Evolutionary conservation across 2,329 filamentous ascomycete species (phyloP).

Genomic region (Alternaria rosae): DNA sequence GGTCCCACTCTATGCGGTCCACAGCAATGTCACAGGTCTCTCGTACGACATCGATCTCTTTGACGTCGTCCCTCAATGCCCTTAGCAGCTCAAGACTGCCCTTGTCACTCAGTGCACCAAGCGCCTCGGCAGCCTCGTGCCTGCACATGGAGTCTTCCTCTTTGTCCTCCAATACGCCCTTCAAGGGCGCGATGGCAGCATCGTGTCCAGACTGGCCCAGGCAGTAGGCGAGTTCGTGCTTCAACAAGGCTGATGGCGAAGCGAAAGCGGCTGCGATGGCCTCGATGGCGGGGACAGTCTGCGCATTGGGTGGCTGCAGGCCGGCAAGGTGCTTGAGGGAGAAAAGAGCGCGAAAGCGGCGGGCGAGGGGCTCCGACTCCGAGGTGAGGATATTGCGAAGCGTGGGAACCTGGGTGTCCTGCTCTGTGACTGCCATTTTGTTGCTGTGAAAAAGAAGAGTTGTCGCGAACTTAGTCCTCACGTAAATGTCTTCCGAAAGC

Average conservation of each 20-base stretch:
- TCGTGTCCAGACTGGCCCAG: slow-evolving; percentile 86
- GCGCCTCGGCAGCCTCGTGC: slow-evolving; percentile 94
- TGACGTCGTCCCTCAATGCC: slow-evolving; percentile 74
- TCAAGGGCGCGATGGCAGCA: slow-evolving; percentile 75
- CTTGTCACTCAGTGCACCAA: slow-evolving; percentile 82
- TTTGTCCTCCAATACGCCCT: slow-evolving; percentile 75
- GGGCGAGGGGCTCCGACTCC: slow-evolving; percentile 81
- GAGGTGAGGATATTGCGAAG: slow-evolving; percentile 80
- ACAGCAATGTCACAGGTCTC: slow-evolving; percentile 98
- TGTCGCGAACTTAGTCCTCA: background rate
- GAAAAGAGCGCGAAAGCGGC: slow-evolving; percentile 95
- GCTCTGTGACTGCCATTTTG: slow-evolving; percentile 39
- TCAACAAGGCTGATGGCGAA: slow-evolving; percentile 87
- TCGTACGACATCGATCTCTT: slow-evolving; percentile 80
- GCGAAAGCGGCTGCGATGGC: slow-evolving; percentile 88
- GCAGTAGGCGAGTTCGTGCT: slow-evolving; percentile 97
- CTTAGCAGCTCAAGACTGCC: slow-evolving; percentile 77
- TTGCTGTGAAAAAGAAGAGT: background rate
- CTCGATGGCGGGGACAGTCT: slow-evolving; percentile 69
- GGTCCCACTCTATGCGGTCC: slow-evolving; percentile 92
- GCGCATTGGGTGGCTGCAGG: slow-evolving; percentile 63
- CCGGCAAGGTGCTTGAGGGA: slow-evolving; percentile 93
- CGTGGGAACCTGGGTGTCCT: slow-evolving; percentile 61
- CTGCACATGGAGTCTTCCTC: slow-evolving; percentile 94
- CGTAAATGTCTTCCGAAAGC: slow-evolving; percentile 13